A percentile compares a stretch with the other conserved stretches of the same genome.
phyloP scores from a whole-genome alignment of 306 rosid genomes.

The Hippophae rhamnoides region DNA sequence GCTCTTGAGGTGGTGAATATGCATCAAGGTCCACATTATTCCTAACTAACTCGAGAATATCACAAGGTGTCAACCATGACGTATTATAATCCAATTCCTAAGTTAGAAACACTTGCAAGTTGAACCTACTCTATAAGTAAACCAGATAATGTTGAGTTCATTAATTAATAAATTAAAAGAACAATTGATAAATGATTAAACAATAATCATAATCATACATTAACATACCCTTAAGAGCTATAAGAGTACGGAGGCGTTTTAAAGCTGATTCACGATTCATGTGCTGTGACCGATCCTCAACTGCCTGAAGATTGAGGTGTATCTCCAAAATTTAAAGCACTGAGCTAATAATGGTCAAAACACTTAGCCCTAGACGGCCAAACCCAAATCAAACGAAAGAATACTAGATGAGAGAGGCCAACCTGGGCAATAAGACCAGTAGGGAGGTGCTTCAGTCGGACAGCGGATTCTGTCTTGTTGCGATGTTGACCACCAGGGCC shows the following conservation, averaged over 20 bases:
- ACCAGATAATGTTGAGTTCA: background rate
- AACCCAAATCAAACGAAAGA: background rate
- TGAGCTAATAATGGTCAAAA: background rate
- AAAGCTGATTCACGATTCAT: slow-evolving; percentile 79
- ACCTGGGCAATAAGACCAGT: slow-evolving; percentile 79
- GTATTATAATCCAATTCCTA: background rate
- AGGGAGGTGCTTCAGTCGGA: slow-evolving; percentile 82
- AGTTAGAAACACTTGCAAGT: background rate
- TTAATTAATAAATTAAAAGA: background rate
- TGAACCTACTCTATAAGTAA: background rate
- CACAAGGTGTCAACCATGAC: background rate
- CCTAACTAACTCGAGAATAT: slow-evolving; percentile 36
- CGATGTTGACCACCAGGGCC: slow-evolving; percentile 98
- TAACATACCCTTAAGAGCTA: slow-evolving; percentile 60
- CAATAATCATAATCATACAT: background rate
- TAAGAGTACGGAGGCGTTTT: slow-evolving; percentile 63
- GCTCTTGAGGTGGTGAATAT: slow-evolving; percentile 67
- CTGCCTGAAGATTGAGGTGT: slow-evolving; percentile 40
- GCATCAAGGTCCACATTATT: slow-evolving; percentile 53
- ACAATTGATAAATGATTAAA: background rate
- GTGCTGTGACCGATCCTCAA: slow-evolving; percentile 91
- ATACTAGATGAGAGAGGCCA: background rate
- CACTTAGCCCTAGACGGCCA: background rate
- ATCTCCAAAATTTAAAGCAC: slow-evolving; percentile 3
- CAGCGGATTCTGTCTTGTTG: slow-evolving; percentile 81